These are phyloP conservation scores for Fusarium sp. DNA, from an alignment of 2,329 filamentous ascomycete genomes.

Conservation along the genomic window DNA sequence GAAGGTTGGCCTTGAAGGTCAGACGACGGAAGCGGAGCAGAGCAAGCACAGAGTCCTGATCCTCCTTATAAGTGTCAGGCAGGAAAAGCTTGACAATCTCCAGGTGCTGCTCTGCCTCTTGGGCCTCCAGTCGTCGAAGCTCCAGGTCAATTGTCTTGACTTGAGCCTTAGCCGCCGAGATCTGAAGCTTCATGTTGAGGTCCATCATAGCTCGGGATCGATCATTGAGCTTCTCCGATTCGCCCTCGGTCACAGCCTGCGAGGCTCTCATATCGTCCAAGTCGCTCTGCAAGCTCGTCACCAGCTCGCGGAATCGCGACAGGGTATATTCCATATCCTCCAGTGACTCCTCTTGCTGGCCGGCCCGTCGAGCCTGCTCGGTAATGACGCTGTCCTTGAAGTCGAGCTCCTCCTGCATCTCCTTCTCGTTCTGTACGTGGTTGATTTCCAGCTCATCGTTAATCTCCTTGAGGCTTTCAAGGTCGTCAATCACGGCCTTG, in stretches of 20 bases:
- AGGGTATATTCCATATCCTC: conserved; percentile 92
- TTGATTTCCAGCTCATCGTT: conserved; percentile 95
- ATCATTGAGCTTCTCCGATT: conserved; percentile 87
- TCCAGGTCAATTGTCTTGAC: conserved; percentile 94
- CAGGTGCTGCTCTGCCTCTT: conserved; percentile 87
- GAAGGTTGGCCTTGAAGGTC: conserved; percentile 83
- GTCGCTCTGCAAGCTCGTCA: conserved; percentile 83
- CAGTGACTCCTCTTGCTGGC: conserved; percentile 78
- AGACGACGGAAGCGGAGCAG: conserved; percentile 87
- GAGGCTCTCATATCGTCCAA: conserved; percentile 92
- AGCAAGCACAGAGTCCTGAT: conserved; percentile 86
- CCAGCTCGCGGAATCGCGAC: conserved; percentile 85
- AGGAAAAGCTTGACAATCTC: conserved; percentile 89
- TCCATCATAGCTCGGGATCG: conserved; percentile 96
- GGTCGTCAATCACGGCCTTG: conserved; percentile 80
- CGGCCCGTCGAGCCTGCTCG: conserved; percentile 77
- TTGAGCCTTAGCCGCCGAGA: conserved; percentile 88
- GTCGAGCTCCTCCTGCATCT: conserved; percentile 92
- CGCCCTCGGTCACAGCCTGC: conserved; percentile 88
- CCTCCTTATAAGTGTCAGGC: conserved; percentile 80
- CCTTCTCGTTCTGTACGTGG: conserved; percentile 90
- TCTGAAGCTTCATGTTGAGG: conserved; percentile 90
- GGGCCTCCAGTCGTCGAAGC: conserved; percentile 82
- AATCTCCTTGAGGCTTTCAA: conserved; percentile 88
- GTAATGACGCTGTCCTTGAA: conserved; percentile 82